Conservation (phyloP, 2,329 filamentous ascomycete species). For the Fusarium nygamai region DNA sequence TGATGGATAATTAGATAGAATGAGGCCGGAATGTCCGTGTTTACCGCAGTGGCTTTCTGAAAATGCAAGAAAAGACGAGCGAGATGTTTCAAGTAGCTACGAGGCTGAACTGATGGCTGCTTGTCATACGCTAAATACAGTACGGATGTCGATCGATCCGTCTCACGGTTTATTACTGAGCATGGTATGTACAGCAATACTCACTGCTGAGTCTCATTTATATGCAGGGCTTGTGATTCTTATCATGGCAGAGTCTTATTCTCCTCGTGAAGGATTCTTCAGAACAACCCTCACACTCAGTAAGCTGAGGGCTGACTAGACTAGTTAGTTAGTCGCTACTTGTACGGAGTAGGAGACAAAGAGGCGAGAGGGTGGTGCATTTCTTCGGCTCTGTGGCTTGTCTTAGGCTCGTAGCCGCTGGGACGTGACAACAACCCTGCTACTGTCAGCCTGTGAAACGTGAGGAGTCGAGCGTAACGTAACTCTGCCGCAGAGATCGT, state of each 20-base stretch:
- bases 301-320: constrained; percentile 6
- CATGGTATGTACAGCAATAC: neutral
- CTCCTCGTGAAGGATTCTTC: neutral
- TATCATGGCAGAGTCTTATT: neutral
- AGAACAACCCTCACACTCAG: neutral
- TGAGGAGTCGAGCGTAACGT: constrained; percentile 29
- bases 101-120: constrained; percentile 23
- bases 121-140: neutral
- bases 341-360: neutral
- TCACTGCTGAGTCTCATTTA: neutral
- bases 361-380: constrained; percentile 8
- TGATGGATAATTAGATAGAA: neutral
- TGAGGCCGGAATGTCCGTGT: neutral
- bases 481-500: constrained; percentile 38
- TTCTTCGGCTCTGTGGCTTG: constrained; percentile 9
- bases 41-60: constrained; percentile 9
- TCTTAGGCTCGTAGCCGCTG: constrained; percentile 22
- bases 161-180: neutral
- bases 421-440: constrained; percentile 24
- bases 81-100: constrained; percentile 19
- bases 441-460: constrained; percentile 33
- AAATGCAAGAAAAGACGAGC: constrained; percentile 7
- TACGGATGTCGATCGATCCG: neutral
- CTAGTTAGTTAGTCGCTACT: neutral
- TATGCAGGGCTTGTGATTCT: neutral